These are phyloP conservation scores for Emmonsiellopsis sp. DNA, from an alignment of 2,329 filamentous ascomycete genomes.

Conservation along the genomic window DNA sequence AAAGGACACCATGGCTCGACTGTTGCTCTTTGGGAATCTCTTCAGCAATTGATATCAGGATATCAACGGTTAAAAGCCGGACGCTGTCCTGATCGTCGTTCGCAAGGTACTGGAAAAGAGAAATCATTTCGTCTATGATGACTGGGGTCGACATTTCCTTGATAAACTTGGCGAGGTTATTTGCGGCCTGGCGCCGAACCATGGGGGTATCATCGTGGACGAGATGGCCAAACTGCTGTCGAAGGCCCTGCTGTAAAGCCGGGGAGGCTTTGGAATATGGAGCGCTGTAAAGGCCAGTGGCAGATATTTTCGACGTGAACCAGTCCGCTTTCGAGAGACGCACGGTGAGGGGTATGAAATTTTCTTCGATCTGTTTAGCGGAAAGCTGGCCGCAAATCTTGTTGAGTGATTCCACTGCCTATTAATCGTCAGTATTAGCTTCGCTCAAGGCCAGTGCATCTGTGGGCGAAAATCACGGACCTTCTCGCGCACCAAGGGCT, in stretches of 20 bases:
- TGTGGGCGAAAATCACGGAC: constrained; percentile 39
- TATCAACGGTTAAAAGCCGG: constrained; percentile 87
- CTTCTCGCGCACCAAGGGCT: constrained; percentile 96
- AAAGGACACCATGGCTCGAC: constrained; percentile 83
- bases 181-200: constrained; percentile 94
- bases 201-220: constrained; percentile 99
- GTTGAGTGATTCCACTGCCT: constrained; percentile 98
- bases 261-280: constrained; percentile 88
- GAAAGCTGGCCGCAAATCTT: constrained; percentile 95
- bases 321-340: constrained; percentile 98
- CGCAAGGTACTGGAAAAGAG: constrained; percentile 92
- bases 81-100: constrained; percentile 97
- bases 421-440: constrained; percentile 6
- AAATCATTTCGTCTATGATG: constrained; percentile 98
- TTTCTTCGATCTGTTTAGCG: constrained; percentile 86
- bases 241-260: constrained; percentile 79
- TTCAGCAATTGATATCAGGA: constrained; percentile 92
- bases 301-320: constrained; percentile 99
- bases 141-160: constrained; percentile 89
- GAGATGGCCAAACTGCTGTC: constrained; percentile 83
- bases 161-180: constrained; percentile 93
- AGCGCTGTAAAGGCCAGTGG: constrained; percentile 85
- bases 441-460: background rate
- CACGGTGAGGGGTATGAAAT: constrained; percentile 91
- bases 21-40: constrained; percentile 98